Base-by-base conservation (phyloP, 164 flowering plant genomes). In the Vitis cinerea region DNA sequence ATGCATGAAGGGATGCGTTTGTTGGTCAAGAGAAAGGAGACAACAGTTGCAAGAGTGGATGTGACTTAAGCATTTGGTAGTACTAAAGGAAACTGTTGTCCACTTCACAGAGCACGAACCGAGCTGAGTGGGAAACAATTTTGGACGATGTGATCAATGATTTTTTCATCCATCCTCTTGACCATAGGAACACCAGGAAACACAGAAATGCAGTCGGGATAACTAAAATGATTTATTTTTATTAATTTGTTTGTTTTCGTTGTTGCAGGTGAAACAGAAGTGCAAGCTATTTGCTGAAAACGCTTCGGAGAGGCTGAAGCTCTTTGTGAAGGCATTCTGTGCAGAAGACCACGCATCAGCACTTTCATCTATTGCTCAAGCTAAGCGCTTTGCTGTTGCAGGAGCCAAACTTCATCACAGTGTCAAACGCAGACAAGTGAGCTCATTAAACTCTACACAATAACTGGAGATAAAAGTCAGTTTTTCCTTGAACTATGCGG, bases 371-470 rank as follows among this genome's bases (percentile, higher is more conserved):
- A 71, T 88, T 55, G 83, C 86, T 65, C 91, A 83, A 67, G 90
- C 93, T 30, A 84, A 81, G 72, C 68, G 74, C 52, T 50, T 89
- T 67, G 67, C 77, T 11, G 51, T 11, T 5, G 17, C 74, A 48
- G 87, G 83, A 68, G 16, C 70, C 70, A 84, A 83, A 70, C 82
- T 90, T 68, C 81, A 88, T 44, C 83, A 81, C 19, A 71, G 30
- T 61, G 81, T 91, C 74, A 83, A 80, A 71, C 77, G 79, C 61
- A 83, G 77, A 69, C 88, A 92, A 74, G 99, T 92, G 83, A 78
- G 83, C 15, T 9, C 51, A 53, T 10, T 37, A 37, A 37, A 3
- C 44, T 37, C 44, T 37, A 3, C 7, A 37, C 27, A 23, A 23
- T 23, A 37, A 37, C 44, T 3, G 44, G 44, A 37, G 44, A 37